Percentiles rank a stretch among this genome's conserved stretches.
These are phyloP conservation scores for Prunus campanulata DNA, from an alignment of 306 rosid genomes.

Conservation along the genomic window DNA sequence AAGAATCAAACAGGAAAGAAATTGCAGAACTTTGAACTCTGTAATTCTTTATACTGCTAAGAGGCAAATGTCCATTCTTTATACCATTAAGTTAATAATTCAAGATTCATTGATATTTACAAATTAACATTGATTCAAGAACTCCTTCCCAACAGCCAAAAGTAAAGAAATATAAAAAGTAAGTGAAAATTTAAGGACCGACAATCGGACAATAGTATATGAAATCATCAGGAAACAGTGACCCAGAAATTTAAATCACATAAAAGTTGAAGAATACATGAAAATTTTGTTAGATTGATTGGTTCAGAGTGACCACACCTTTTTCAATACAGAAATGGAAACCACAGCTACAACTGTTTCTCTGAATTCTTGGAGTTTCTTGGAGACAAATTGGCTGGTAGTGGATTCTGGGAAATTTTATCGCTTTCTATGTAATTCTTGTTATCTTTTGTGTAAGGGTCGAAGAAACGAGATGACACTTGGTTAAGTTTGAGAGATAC, in stretches of 20 bases:
- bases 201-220: background rate
- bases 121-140: background rate
- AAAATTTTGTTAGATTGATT: background rate
- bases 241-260: background rate
- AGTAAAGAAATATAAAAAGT: background rate
- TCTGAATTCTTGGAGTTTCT: background rate
- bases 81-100: background rate
- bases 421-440: background rate
- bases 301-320: conserved; percentile 2
- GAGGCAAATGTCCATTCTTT: background rate
- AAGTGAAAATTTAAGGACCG: background rate
- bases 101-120: background rate
- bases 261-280: background rate
- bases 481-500: background rate
- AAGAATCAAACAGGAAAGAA: background rate
- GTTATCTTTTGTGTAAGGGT: background rate
- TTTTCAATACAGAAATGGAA: background rate
- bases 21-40: background rate
- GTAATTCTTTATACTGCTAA: background rate
- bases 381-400: no score
- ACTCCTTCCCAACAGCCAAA: background rate
- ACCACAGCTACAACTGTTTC: background rate
- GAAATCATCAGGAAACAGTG: conserved; percentile 2
- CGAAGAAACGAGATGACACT: conserved; percentile 3
- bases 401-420: background rate